Conservation (phyloP, 495 filamentous ascomycete species). For the Sordaria brevicollis region DNA sequence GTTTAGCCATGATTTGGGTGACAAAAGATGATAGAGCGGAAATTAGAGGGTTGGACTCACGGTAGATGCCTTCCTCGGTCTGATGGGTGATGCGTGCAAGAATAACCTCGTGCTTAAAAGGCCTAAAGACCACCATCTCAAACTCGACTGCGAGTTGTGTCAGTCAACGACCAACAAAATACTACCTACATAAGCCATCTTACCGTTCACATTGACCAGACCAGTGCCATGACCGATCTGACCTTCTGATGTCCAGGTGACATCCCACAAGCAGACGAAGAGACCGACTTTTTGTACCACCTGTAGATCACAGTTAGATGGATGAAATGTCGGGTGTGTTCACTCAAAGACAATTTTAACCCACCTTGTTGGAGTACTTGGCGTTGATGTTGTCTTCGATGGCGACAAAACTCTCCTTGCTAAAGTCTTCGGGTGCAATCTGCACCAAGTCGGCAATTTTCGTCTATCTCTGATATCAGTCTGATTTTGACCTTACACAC, state of each 20-base stretch:
- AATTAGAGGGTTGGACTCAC: constrained; percentile 31
- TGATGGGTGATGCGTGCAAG: constrained; percentile 66
- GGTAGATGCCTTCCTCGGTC: constrained; percentile 62
- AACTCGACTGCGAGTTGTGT: constrained; percentile 60
- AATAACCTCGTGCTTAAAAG: constrained; percentile 86
- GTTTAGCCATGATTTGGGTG: background rate
- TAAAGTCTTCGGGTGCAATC: constrained; percentile 77
- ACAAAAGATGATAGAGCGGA: background rate
- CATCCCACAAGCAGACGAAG: constrained; percentile 83
- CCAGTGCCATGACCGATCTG: constrained; percentile 85
- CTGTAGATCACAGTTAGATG: background rate
- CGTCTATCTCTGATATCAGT: constrained; percentile 27
- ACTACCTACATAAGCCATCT: background rate
- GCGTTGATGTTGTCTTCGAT: constrained; percentile 91
- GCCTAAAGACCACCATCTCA: constrained; percentile 83
- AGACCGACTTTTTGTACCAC: constrained; percentile 67
- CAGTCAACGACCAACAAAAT: no score
- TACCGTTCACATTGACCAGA: constrained; percentile 85
- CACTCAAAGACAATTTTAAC: constrained; percentile 3
- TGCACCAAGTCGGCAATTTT: constrained; percentile 84
- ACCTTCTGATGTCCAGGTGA: constrained; percentile 79
- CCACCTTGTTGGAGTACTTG: constrained; percentile 88
- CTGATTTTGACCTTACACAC: background rate
- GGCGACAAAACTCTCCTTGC: constrained; percentile 62
- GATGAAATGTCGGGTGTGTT: background rate